These are phyloP conservation scores for Purpureocillium lavendulum DNA, from an alignment of 2,329 filamentous ascomycete species.

Conservation along the genomic window DNA sequence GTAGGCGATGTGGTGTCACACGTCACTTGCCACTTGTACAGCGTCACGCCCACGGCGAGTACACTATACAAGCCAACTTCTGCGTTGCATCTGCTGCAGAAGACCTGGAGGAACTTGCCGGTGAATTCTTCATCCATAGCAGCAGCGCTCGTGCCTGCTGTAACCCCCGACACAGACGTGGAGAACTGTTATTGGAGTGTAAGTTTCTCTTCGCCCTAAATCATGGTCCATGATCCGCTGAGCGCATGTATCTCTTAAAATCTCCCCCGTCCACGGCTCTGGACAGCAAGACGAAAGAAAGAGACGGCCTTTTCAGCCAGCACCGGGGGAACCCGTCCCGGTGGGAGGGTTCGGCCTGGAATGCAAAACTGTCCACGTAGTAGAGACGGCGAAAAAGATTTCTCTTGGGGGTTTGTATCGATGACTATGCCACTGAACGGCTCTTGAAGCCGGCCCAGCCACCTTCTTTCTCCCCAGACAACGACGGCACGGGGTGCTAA, in stretches of 20 bases:
- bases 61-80: conserved; percentile 40
- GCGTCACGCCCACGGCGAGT: conserved; percentile 33
- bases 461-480: conserved; percentile 49
- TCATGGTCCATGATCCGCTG: too few relatives aligned
- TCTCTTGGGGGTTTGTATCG: conserved; percentile 64
- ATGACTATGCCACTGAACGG: conserved; percentile 48
- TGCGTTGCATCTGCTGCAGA: conserved; percentile 35
- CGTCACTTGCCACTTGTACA: conserved; percentile 52
- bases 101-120: conserved; percentile 28
- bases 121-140: conserved; percentile 15
- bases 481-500: conserved; percentile 6
- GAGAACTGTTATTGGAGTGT: conserved; percentile 27
- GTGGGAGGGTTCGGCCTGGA: conserved; percentile 26
- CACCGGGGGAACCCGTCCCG: conserved; percentile 31
- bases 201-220: conserved; percentile 8
- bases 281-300: conserved; percentile 37
- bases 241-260: conserved; percentile 33
- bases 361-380: conserved; percentile 11
- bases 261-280: conserved; percentile 40
- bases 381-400: conserved; percentile 22
- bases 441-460: conserved; percentile 38
- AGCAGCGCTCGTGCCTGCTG: conserved; percentile 18
- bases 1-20: conserved; percentile 22
- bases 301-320: conserved; percentile 23
- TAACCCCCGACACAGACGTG: conserved; percentile 18